Evolutionary conservation across 2,329 filamentous ascomycete species (phyloP), one percentile per base, ranked within the genome.

Genomic region (Diaporthe eres): DNA sequence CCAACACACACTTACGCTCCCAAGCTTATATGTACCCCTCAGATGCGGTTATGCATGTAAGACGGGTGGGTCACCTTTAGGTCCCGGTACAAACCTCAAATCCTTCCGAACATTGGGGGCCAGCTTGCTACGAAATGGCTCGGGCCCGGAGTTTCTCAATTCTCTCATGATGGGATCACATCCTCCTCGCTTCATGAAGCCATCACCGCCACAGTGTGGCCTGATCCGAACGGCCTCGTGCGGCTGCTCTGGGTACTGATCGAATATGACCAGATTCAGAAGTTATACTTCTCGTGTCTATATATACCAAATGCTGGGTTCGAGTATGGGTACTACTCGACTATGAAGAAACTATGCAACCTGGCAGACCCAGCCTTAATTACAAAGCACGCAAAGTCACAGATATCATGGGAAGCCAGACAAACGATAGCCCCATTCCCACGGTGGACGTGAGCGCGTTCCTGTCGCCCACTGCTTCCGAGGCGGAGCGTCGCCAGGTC

Each of bases 371-470:
- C 22, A 39, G 39, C 34, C 25, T 42, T 3, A 9, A 25, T 42
- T 61, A 22, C 58, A 10, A n/a, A 61, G 37, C 58, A 42, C 37
- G 8, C 15, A 42, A 17, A 61, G 22, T 6, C 22, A 42, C 19
- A 34, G 13, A 75, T 31, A 88, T 80, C 1, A 79, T 53, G 1
- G 88, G 88, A 2, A 90, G 78, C 1, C 65, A 34, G 15, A 49
- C 28, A 47, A 37, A 28, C 12, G 57, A 42, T n/a, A 68, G 49
- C 17, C 25, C 39, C 22, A 82, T 82, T 47, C 81, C 81, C 17
- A 82, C 79, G 12, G 79, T 82, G 61, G 79, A 82, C 39, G 81
- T 82, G 47, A 79, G 81, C 61, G 76, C 80, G 6, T 80, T 80
- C 37, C 75, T 79, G 19, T 71, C 57, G 0, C 71, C 78, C 31